These are phyloP conservation scores for Encephalitozoon intestinalis DNA, from an alignment of 371 early-diverging fungal genomes.

Conservation along the genomic window DNA sequence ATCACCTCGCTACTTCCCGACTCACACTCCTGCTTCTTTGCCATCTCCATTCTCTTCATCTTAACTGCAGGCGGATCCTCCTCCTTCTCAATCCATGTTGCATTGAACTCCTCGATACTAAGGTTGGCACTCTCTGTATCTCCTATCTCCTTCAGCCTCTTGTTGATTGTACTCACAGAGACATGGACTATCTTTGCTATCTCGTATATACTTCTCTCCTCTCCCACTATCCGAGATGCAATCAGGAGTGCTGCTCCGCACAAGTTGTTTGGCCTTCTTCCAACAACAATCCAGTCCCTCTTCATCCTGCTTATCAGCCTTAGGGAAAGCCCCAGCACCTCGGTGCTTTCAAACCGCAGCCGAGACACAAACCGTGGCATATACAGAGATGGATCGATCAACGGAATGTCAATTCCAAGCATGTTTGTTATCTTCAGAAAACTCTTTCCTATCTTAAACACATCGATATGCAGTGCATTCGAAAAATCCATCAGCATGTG, in stretches of 20 bases:
- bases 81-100: constrained; percentile 73
- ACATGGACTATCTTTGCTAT: constrained; percentile 83
- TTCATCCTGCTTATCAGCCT: constrained; percentile 85
- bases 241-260: constrained; percentile 88
- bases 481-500: constrained; percentile 96
- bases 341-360: constrained; percentile 79
- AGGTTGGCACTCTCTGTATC: constrained; percentile 74
- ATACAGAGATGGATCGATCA: constrained; percentile 88
- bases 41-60: constrained; percentile 57
- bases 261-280: constrained; percentile 90
- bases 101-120: constrained; percentile 76
- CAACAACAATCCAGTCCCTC: constrained; percentile 89
- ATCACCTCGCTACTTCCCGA: background rate
- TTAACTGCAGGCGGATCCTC: constrained; percentile 72
- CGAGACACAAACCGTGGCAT: constrained; percentile 80
- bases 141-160: constrained; percentile 75
- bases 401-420: constrained; percentile 70
- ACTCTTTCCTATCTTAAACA: constrained; percentile 80
- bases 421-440: constrained; percentile 73
- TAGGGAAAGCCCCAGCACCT: constrained; percentile 69
- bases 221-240: constrained; percentile 84
- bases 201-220: constrained; percentile 72
- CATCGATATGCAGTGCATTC: constrained; percentile 71
- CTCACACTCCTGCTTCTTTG: constrained; percentile 11
- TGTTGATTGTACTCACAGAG: constrained; percentile 75